These are phyloP conservation scores for Monosporozyma servazzii DNA, from an alignment of 805 yeast species.

Conservation along the genomic window DNA sequence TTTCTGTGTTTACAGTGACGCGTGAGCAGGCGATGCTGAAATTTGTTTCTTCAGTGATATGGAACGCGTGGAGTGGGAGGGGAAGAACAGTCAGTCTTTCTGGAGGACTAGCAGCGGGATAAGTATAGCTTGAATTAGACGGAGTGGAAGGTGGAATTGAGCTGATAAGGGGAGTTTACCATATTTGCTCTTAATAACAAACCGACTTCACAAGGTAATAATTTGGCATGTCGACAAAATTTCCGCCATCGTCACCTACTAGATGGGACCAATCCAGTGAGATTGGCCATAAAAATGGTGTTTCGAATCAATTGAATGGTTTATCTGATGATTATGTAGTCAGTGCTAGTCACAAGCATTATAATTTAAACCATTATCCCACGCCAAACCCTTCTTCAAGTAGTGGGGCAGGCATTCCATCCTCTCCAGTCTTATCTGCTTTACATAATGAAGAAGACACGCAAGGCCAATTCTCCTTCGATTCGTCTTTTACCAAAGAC, in stretches of 20 bases:
- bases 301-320: neutral
- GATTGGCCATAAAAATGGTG: neutral
- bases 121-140: too few relatives aligned
- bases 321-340: neutral
- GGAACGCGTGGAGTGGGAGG: neutral
- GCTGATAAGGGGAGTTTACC: too few relatives aligned
- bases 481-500: neutral
- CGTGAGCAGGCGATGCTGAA: neutral
- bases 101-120: neutral
- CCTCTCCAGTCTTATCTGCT: constrained; percentile 24
- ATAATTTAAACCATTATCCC: constrained; percentile 34
- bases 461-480: neutral
- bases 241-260: constrained; percentile 34
- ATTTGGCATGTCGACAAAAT: neutral
- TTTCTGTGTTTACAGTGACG: neutral
- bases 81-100: neutral
- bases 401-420: constrained; percentile 30
- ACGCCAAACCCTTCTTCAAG: constrained; percentile 69
- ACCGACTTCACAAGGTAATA: neutral
- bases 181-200: too few relatives aligned
- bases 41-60: neutral
- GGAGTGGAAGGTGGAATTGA: too few relatives aligned
- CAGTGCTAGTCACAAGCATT: neutral
- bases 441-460: constrained; percentile 4
- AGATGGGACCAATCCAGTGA: constrained; percentile 3